Conservation (phyloP, 2,329 filamentous ascomycete species). For the Magnaporthiopsis incrustans region DNA sequence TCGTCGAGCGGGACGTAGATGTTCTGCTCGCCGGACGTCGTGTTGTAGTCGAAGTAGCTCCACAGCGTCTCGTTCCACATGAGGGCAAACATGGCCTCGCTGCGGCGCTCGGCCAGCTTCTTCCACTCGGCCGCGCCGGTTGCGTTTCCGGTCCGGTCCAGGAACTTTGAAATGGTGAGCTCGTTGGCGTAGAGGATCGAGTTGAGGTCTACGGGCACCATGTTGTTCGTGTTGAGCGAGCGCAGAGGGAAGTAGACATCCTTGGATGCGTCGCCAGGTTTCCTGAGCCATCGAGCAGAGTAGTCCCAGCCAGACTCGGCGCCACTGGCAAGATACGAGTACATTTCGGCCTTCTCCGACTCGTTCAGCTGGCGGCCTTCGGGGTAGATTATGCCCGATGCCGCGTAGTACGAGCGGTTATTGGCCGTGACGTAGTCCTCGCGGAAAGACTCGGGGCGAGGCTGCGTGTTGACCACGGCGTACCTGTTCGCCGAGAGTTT, state of each 20-base stretch:
- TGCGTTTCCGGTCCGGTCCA: slow-evolving; percentile 40
- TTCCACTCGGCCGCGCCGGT: slow-evolving; percentile 42
- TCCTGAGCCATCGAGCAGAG: slow-evolving; percentile 47
- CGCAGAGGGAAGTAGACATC: slow-evolving; percentile 59
- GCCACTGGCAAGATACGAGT: slow-evolving; percentile 55
- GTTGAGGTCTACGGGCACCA: slow-evolving; percentile 59
- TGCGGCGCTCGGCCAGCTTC: slow-evolving; percentile 41
- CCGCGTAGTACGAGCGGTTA: slow-evolving; percentile 54
- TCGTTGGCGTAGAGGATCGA: slow-evolving; percentile 62
- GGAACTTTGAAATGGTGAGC: slow-evolving; percentile 47
- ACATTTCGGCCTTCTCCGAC: slow-evolving; percentile 42
- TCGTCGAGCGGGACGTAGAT: slow-evolving; percentile 43
- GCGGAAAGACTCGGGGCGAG: slow-evolving; percentile 58
- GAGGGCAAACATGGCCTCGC: slow-evolving; percentile 52
- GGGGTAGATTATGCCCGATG: slow-evolving; percentile 50
- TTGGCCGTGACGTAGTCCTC: slow-evolving; percentile 60
- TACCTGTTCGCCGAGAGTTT: slow-evolving; percentile 30
- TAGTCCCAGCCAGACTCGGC: slow-evolving; percentile 64
- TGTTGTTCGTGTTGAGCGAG: slow-evolving; percentile 49
- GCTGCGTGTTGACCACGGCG: slow-evolving; percentile 54
- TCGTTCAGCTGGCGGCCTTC: slow-evolving; percentile 41
- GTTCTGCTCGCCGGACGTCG: slow-evolving; percentile 49
- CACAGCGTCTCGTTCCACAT: slow-evolving; percentile 57
- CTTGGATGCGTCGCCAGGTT: slow-evolving; percentile 47
- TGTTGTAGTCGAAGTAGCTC: slow-evolving; percentile 63